phyloP scores from a whole-genome alignment of 306 rosid species.

The Senna tora region DNA sequence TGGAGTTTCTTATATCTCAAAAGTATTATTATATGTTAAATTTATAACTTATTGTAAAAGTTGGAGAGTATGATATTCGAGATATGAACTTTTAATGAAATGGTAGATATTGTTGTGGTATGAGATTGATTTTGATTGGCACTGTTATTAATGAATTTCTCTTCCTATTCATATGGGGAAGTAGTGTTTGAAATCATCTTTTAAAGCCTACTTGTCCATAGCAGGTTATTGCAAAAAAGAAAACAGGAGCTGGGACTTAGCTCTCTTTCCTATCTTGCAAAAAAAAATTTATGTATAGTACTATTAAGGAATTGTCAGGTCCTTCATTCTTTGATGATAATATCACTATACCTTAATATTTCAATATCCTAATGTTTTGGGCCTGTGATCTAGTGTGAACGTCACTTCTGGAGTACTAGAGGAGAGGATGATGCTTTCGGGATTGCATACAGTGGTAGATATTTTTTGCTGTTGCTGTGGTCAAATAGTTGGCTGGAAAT shows the following conservation, averaged over 20 bases:
- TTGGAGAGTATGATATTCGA: background rate
- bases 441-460: conserved; percentile 81
- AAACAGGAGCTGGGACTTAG: background rate
- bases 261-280: background rate
- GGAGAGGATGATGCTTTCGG: conserved; percentile 85
- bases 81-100: background rate
- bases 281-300: too few species aligned
- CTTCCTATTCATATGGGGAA: background rate
- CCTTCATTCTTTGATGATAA: conserved; percentile 25
- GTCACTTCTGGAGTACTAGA: conserved; percentile 59
- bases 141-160: background rate
- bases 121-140: too few species aligned
- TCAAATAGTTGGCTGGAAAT: conserved; percentile 97
- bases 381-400: conserved; percentile 60
- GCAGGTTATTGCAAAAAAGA: conserved; percentile 2
- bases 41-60: background rate
- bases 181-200: conserved; percentile 5
- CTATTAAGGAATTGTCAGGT: conserved; percentile 18
- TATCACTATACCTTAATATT: conserved; percentile 34
- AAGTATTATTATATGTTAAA: background rate
- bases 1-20: background rate
- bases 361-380: conserved; percentile 31
- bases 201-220: conserved; percentile 12
- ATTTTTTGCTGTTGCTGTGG: conserved; percentile 91
- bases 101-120: background rate